Evolutionary conservation across 345 rosid species (phyloP), one percentile per base, ranked within the genome.

Genomic region (Stellera chamaejasme): DNA sequence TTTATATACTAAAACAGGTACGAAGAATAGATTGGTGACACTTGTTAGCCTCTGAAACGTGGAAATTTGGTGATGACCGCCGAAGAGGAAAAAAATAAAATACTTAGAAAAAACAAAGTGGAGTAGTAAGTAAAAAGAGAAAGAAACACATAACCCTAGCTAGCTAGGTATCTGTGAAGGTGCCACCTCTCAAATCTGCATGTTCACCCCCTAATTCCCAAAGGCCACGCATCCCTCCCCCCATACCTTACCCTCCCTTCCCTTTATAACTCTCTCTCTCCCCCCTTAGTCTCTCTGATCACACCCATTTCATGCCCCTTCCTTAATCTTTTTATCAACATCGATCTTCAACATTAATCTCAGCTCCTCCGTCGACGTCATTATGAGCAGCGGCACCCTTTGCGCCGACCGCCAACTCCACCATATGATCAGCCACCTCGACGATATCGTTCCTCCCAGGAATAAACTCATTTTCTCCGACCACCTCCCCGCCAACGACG

Each of bases 361-460:
- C 48, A 14, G 2, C 28, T 2, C 13, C 27, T 45, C 52, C 45
- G 15, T 19, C 27, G 7, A 7, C 54, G 23, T 19, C 23, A 2
- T 1, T 47, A 48, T 58, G 43, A 64, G 83, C 89, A 75, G 67
- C 89, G 73, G 67, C 71, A 76, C 79, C 26, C 46, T 74, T 44
- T 73, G 77, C 54, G 73, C 73, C 2, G 85, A 83, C 23, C 67
- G 61, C 69, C 75, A 64, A 6, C 76, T 65, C 61, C 44, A 66
- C 50, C 39, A 32, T 8, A 32, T 32, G 39, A 67, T 44, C 68
- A 59, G 62, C 45, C 60, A 68, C 43, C 64, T 69, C 66, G 58
- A 54, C 11, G 74, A 64, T 45, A 65, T 81, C 51, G 97, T 82
- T 59, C 87, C 88, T 26, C 83, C 87, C 2, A 74, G 87, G 61